Evolutionary conservation across 148 eudicot species (phyloP).

Genomic region (Rhododendron ferrugineum): DNA sequence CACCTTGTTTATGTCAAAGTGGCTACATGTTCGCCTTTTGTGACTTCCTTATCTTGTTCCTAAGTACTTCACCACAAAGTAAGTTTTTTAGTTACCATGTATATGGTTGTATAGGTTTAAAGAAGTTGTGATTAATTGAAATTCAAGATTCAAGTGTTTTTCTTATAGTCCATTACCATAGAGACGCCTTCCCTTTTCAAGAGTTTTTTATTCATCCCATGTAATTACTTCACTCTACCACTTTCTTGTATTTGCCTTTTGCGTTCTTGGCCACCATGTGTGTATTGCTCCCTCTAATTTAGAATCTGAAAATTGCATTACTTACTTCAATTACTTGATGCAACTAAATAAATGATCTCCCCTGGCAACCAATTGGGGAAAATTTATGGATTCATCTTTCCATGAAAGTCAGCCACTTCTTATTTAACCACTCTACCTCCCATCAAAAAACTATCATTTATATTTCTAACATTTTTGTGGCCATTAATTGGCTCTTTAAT

Average conservation of each 20-base stretch:
- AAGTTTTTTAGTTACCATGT: background rate
- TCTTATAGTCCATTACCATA: background rate
- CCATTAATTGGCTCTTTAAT: background rate
- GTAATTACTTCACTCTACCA: background rate
- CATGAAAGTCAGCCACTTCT: background rate
- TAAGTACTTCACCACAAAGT: background rate
- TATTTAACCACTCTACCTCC: background rate
- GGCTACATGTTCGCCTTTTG: background rate
- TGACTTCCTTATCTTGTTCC: background rate
- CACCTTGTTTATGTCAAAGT: background rate
- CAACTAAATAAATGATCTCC: background rate
- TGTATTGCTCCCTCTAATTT: background rate
- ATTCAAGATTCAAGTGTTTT: background rate
- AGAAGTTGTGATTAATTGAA: background rate
- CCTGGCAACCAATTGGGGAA: background rate
- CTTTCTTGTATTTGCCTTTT: background rate
- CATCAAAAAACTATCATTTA: background rate
- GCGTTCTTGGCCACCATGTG: background rate
- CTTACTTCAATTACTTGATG: background rate
- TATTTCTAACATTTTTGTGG: background rate
- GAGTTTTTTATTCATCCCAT: background rate
- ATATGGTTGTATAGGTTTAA: background rate
- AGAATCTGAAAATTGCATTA: background rate
- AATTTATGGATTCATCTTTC: background rate
- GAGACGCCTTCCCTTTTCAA: background rate